Conservation (phyloP, 257 asterid genomes). For the Solanum dulcamara region DNA sequence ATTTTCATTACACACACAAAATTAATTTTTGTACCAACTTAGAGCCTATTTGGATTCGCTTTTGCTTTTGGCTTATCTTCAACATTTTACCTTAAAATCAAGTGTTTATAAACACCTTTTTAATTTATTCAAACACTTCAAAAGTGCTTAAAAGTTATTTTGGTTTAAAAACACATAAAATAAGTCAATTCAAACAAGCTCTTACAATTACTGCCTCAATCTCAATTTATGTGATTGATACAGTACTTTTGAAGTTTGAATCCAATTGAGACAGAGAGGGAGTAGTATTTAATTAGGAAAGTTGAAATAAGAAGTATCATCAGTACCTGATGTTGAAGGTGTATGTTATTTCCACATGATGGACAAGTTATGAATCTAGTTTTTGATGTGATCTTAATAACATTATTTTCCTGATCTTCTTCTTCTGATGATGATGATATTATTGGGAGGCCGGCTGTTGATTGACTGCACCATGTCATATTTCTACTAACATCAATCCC, state of each 20-base stretch:
- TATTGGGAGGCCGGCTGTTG: conserved; percentile 29
- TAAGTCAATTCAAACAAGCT: too few species aligned
- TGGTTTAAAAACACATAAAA: too few species aligned
- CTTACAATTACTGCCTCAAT: background rate
- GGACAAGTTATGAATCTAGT: conserved; percentile 21
- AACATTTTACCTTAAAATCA: too few species aligned
- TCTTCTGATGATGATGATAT: conserved; percentile 9
- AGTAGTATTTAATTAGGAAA: background rate
- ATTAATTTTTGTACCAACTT: background rate
- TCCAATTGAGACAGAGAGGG: background rate
- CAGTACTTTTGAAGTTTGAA: too few species aligned
- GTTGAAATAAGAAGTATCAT: background rate
- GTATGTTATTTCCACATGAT: conserved; percentile 33
- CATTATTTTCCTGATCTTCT: conserved; percentile 5
- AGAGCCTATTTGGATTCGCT: too few species aligned
- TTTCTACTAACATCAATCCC: conserved; percentile 37
- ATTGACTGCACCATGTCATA: conserved; percentile 52
- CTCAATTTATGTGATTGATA: background rate
- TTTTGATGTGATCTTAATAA: conserved; percentile 4
- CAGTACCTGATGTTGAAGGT: conserved; percentile 31
- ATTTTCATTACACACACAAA: background rate
- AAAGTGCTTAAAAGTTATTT: too few species aligned
- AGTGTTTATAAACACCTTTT: too few species aligned
- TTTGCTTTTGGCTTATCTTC: too few species aligned
- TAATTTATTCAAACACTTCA: too few species aligned